Percentiles rank a stretch among this genome's conserved stretches.
Conservation (phyloP, 768 basidiomycete genomes). For the Pluteus cervinus region DNA sequence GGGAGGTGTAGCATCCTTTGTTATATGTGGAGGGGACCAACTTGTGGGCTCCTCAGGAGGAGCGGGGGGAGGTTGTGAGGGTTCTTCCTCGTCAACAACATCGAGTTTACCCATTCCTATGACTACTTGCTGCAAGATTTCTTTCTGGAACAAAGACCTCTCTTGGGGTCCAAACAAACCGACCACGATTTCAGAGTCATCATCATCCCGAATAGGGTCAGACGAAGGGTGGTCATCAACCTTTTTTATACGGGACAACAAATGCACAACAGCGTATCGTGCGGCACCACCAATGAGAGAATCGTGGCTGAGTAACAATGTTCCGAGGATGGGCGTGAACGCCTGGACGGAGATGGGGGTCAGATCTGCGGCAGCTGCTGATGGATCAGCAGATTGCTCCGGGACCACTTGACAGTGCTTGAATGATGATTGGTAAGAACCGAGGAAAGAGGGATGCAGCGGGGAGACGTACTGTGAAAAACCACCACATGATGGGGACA, state of each 20-base stretch:
- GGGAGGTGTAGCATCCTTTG: too few relatives aligned
- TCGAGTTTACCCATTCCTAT: constrained; percentile 82
- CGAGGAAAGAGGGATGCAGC: constrained; percentile 4
- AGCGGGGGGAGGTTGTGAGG: constrained; percentile 9
- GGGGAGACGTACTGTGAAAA: constrained; percentile 51
- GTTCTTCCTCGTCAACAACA: constrained; percentile 22
- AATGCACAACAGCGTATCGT: constrained; percentile 70
- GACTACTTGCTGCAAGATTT: constrained; percentile 81
- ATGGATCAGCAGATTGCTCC: constrained; percentile 32
- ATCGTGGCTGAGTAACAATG: constrained; percentile 79
- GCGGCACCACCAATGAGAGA: constrained; percentile 66
- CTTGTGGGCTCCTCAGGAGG: not conserved
- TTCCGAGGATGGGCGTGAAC: constrained; percentile 89
- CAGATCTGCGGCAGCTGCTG: constrained; percentile 20
- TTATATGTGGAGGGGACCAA: too few relatives aligned
- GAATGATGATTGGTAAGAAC: too few relatives aligned
- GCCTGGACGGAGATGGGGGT: constrained; percentile 64
- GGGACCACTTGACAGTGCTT: constrained; percentile 67
- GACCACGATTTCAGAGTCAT: constrained; percentile 22
- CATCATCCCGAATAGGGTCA: constrained; percentile 17
- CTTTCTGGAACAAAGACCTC: constrained; percentile 65
- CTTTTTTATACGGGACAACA: constrained; percentile 64
- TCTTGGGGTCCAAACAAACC: constrained; percentile 52
- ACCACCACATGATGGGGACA: constrained; percentile 88
- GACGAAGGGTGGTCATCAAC: constrained; percentile 37